Evolutionary conservation across 768 basidiomycete species (phyloP).

Genomic region (Boletus barrowsii): DNA sequence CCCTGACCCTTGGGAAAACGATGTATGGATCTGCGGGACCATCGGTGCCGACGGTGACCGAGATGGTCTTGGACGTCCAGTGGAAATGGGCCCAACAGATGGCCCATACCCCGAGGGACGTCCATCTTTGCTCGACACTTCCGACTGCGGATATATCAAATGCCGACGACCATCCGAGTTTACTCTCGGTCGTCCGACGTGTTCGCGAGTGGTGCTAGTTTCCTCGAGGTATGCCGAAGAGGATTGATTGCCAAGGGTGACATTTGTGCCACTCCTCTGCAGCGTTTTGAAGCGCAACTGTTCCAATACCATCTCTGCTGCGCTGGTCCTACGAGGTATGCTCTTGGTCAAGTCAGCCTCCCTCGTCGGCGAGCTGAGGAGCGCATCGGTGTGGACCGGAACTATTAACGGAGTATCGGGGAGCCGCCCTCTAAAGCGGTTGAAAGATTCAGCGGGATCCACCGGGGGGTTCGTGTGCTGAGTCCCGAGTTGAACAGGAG

Average conservation of each 20-base stretch:
- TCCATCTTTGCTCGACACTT: conserved; percentile 19
- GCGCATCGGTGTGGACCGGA: conserved; percentile 18
- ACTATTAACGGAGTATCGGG: conserved; percentile 21
- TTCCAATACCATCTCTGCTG: conserved; percentile 67
- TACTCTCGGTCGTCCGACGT: conserved; percentile 24
- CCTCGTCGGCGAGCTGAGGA: conserved; percentile 26
- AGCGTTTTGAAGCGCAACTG: conserved; percentile 57
- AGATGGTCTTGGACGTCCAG: conserved; percentile 48
- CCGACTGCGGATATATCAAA: conserved; percentile 21
- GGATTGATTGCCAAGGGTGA: conserved; percentile 14
- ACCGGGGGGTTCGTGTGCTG: conserved; percentile 8
- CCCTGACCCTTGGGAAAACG: conserved; percentile 25
- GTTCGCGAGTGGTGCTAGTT: conserved; percentile 14
- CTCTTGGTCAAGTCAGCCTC: conserved; percentile 33
- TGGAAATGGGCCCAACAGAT: conserved; percentile 23
- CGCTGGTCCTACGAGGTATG: conserved; percentile 52
- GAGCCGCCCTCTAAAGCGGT: conserved; percentile 20
- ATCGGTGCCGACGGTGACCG: conserved; percentile 59
- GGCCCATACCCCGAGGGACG: conserved; percentile 24
- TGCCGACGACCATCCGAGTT: conserved; percentile 30
- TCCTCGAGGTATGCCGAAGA: conserved; percentile 20
- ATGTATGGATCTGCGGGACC: conserved; percentile 31
- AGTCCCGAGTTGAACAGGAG: conserved; percentile 8
- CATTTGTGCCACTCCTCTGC: conserved; percentile 39
- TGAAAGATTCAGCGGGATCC: conserved; percentile 13